Evolutionary conservation across 208 protist species (phyloP), one percentile per base, ranked within the genome.

Genomic region (Trypanosoma cruzi): DNA sequence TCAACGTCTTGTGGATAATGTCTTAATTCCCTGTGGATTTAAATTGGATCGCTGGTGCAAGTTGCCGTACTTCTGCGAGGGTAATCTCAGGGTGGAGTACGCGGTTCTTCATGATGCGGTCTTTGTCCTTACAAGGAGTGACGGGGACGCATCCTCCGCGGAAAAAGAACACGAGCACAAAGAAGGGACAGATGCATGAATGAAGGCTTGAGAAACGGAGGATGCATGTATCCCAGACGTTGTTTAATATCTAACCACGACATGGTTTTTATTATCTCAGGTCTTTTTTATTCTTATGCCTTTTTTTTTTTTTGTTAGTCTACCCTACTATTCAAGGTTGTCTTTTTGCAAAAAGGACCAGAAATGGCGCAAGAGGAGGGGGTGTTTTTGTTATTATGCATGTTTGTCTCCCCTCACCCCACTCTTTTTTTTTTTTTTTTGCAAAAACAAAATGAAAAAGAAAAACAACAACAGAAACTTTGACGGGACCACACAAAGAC

Each of bases 21-120:
- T 96, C 55, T 71, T 96, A 20, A 28, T 79, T 37, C 90, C 90
- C 20, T 71, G 59, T 65, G 90, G 90, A 4, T 93, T 94, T 68
- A 84, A 87, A 57, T 34, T 96, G n/a, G 70, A 93, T 49, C 87
- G 90, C 18, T 96, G 90, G 88, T 90, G 82, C 20, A 78, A 80
- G 64, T 54, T 94, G 56, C 90, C 90, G 13, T 96, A 96, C 78
- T 62, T 96, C 20, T 93, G 86, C 64, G 84, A 94, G 73, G 90
- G 90, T 11, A 93, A 90, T 70, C 56, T 87, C n/a, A 58, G 63
- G 36, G 58, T 83, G 42, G 83, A 91, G 79, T 96, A 94, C 64
- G 81, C 84, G 2, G 54, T 91, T 31, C 78, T 96, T 48, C 61
- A 90, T 63, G 90, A 96, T 50, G 90, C 90, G 3, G 87, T 96